A percentile compares a stretch with the other conserved stretches of the same genome.
Evolutionary conservation across 2,329 filamentous ascomycete genomes (phyloP).

Genomic region (Cladophialophora bantiana): DNA sequence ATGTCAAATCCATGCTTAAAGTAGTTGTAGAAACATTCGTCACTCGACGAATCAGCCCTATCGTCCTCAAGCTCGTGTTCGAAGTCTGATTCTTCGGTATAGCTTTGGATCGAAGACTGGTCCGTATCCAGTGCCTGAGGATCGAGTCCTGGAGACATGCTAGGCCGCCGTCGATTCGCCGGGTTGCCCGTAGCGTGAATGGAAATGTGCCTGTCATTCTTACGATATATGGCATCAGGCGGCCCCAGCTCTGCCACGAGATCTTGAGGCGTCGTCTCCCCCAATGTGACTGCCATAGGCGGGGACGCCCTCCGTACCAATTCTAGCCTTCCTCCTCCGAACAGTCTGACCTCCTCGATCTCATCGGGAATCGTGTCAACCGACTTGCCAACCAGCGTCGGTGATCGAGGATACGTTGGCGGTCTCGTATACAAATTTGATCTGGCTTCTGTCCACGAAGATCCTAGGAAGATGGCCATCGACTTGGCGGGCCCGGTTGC

Average conservation of each 20-base stretch:
- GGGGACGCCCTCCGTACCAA: conserved; percentile 73
- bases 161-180: conserved; percentile 48
- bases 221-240: conserved; percentile 91
- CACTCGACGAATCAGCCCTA: conserved; percentile 60
- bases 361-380: conserved; percentile 88
- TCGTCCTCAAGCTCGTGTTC: conserved; percentile 66
- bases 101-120: conserved; percentile 74
- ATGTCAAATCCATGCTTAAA: conserved; percentile 95
- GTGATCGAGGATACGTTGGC: conserved; percentile 75
- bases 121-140: conserved; percentile 69
- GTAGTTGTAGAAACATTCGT: conserved; percentile 90
- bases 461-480: conserved; percentile 89
- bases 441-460: conserved; percentile 87
- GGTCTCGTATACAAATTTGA: conserved; percentile 76
- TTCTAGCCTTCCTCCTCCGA: conserved; percentile 80
- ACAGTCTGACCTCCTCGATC: conserved; percentile 78
- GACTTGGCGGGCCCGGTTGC: conserved; percentile 78
- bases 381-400: conserved; percentile 71
- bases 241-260: conserved; percentile 88
- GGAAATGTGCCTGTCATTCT: conserved; percentile 85
- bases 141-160: conserved; percentile 46
- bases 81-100: conserved; percentile 71
- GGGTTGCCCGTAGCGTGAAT: conserved; percentile 71
- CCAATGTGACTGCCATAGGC: conserved; percentile 75
- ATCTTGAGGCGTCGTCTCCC: conserved; percentile 90